Percentiles rank a stretch among this genome's conserved stretches.
These are phyloP conservation scores for Colletotrichum costaricense DNA, from an alignment of 2,329 filamentous ascomycete species.

Conservation along the genomic window DNA sequence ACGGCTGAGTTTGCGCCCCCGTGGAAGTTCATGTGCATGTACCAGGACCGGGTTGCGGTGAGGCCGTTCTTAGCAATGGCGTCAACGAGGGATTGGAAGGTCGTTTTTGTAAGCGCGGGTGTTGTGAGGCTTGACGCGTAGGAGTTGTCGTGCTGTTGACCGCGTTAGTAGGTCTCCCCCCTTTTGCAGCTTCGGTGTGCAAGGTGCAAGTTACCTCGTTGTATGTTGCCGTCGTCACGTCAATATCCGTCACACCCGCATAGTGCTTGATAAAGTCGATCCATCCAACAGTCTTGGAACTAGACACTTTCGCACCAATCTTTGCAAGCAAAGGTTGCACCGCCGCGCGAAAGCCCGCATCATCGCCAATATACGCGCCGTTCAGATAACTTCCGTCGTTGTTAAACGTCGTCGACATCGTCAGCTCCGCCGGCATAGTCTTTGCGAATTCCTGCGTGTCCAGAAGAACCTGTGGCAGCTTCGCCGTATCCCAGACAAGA, in stretches of 20 bases:
- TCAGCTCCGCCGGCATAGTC: constrained; percentile 41
- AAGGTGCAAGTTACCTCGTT: not conserved
- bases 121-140: constrained; percentile 46
- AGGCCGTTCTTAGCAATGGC: constrained; percentile 37
- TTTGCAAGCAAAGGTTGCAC: constrained; percentile 13
- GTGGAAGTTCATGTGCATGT: constrained; percentile 48
- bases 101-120: constrained; percentile 35
- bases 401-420: constrained; percentile 36
- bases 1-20: constrained; percentile 51
- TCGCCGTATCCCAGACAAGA: not conserved
- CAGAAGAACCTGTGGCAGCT: not conserved
- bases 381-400: constrained; percentile 23
- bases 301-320: constrained; percentile 8
- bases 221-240: constrained; percentile 19
- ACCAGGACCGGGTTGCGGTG: constrained; percentile 42
- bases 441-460: constrained; percentile 14
- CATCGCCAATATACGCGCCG: constrained; percentile 3
- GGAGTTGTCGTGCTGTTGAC: constrained; percentile 42
- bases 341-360: not conserved
- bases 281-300: constrained; percentile 23
- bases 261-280: constrained; percentile 25
- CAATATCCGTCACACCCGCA: not conserved
- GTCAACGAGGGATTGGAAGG: constrained; percentile 40
- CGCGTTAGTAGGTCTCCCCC: not conserved
- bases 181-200: not conserved